phyloP scores from a whole-genome alignment of 495 filamentous ascomycete species.

The Penicillium psychrofluorescens region DNA sequence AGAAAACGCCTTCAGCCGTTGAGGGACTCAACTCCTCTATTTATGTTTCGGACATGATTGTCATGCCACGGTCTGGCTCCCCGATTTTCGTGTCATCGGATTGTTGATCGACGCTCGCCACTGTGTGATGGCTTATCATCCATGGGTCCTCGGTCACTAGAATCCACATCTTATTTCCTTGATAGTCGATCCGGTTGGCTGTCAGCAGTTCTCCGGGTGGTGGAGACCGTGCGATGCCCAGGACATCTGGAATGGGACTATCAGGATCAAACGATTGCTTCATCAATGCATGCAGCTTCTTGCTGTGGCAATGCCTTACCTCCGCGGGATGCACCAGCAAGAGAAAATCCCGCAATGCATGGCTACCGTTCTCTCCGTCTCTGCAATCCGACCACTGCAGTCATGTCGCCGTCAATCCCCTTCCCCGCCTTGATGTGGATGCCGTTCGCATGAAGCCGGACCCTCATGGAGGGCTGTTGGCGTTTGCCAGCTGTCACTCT shows the following conservation, averaged over 20 bases:
- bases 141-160: conserved; percentile 22
- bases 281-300: conserved; percentile 36
- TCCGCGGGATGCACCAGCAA: conserved; percentile 20
- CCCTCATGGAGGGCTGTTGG: conserved; percentile 20
- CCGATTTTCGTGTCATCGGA: conserved; percentile 16
- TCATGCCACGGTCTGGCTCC: conserved; percentile 17
- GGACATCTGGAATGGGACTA: conserved; percentile 26
- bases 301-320: conserved; percentile 29
- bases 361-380: conserved; percentile 16
- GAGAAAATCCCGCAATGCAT: conserved; percentile 39
- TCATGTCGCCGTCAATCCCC: conserved; percentile 22
- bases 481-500: conserved; percentile 35
- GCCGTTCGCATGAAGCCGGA: conserved; percentile 20
- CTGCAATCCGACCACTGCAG: conserved; percentile 27
- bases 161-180: conserved; percentile 23
- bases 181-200: conserved; percentile 28
- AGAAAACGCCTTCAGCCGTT: conserved; percentile 15
- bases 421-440: conserved; percentile 30
- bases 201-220: conserved; percentile 23
- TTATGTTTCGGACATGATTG: conserved; percentile 37
- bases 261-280: conserved; percentile 30
- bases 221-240: conserved; percentile 33
- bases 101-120: conserved; percentile 31
- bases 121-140: conserved; percentile 34
- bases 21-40: conserved; percentile 32